phyloP scores from a whole-genome alignment of 73 alveolate species.

The Paramecium tetraurelia region DNA sequence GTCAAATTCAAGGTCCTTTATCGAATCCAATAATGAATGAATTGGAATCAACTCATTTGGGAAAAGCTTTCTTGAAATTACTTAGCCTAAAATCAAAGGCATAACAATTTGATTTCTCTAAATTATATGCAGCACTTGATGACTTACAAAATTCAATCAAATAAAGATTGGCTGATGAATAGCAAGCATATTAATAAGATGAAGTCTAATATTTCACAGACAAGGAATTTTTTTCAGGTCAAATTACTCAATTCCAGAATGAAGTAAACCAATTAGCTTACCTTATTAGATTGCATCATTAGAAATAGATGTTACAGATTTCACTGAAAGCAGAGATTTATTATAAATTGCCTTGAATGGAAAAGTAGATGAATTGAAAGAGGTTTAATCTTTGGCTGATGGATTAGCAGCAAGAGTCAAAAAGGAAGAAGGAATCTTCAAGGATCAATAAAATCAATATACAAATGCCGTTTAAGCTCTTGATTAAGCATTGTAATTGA shows the following conservation, averaged over 20 bases:
- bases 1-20: not conserved
- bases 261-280: not conserved
- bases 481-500: slow-evolving; percentile 14
- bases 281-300: not conserved
- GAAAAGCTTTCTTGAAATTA: slow-evolving; percentile 1
- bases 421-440: slow-evolving; percentile 8
- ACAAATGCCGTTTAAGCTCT: not conserved
- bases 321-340: not conserved
- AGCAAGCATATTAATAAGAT: not conserved
- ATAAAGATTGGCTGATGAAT: not conserved
- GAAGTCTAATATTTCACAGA: slow-evolving; percentile 34
- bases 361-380: not conserved
- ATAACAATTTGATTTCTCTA: slow-evolving; percentile 32
- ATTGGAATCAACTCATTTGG: slow-evolving; percentile 25
- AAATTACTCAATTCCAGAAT: slow-evolving; percentile 30
- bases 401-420: not conserved
- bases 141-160: slow-evolving; percentile 11
- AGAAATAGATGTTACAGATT: slow-evolving; percentile 20
- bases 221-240: not conserved
- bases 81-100: slow-evolving; percentile 39
- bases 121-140: slow-evolving; percentile 30
- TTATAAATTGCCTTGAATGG: not conserved
- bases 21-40: slow-evolving; percentile 16
- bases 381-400: not conserved
- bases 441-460: not conserved